phyloP scores from a whole-genome alignment of 441 rosid genomes.

The Metrosideros polymorpha region DNA sequence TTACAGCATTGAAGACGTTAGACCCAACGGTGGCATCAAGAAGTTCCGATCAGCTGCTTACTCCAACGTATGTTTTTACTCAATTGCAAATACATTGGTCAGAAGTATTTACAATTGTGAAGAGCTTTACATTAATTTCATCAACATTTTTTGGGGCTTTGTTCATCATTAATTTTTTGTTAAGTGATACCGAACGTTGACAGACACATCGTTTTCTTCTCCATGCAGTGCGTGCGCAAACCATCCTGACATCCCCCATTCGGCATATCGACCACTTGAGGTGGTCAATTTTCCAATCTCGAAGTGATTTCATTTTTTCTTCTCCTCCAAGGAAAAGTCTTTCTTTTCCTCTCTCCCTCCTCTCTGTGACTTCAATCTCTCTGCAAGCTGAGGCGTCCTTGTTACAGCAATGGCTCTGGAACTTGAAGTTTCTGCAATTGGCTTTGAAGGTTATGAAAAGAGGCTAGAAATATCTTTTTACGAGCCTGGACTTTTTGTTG shows the following conservation, averaged over 20 bases:
- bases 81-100: not conserved
- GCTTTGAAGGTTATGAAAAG: constrained; percentile 88
- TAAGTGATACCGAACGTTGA: not conserved
- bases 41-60: constrained; percentile 88
- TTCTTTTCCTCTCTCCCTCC: constrained; percentile 6
- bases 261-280: constrained; percentile 22
- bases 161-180: not conserved
- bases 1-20: constrained; percentile 83
- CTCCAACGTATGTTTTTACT: constrained; percentile 58
- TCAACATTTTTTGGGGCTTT: not conserved
- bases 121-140: not conserved
- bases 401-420: constrained; percentile 19
- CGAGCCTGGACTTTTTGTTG: constrained; percentile 45
- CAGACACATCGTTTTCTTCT: not conserved
- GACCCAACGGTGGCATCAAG: constrained; percentile 88
- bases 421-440: constrained; percentile 53
- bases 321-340: not conserved
- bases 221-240: constrained; percentile 71
- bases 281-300: constrained; percentile 24
- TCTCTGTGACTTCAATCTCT: constrained; percentile 2
- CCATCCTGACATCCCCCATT: constrained; percentile 59
- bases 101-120: not conserved
- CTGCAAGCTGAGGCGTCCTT: not conserved
- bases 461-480: constrained; percentile 68
- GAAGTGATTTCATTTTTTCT: constrained; percentile 5